Percentiles rank a stretch among this genome's conserved stretches.
Evolutionary conservation across 371 early-diverging fungal species (phyloP).

Genomic region (Haplosporangium sp.): DNA sequence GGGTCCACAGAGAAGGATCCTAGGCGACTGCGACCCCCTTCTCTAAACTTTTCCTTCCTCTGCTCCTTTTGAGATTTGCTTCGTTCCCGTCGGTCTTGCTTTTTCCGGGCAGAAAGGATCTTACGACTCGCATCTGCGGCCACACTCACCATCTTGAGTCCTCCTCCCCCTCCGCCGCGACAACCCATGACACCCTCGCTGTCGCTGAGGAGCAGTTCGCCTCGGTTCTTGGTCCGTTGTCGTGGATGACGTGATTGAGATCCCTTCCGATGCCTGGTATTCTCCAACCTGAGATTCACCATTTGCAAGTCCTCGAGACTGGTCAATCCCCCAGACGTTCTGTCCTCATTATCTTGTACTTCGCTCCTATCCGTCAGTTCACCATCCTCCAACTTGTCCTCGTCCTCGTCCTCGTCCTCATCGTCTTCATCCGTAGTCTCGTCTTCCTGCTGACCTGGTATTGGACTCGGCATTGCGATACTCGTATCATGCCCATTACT

Average conservation of each 20-base stretch:
- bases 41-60: constrained; percentile 36
- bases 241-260: constrained; percentile 22
- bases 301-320: constrained; percentile 21
- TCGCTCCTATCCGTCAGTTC: background rate
- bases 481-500: background rate
- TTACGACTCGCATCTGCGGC: constrained; percentile 16
- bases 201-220: constrained; percentile 29
- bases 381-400: background rate
- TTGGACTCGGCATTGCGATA: background rate
- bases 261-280: constrained; percentile 12
- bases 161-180: constrained; percentile 50
- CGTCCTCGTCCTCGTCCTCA: constrained; percentile 8
- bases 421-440: constrained; percentile 32
- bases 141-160: constrained; percentile 28
- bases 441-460: constrained; percentile 11
- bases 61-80: constrained; percentile 16
- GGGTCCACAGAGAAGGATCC: constrained; percentile 38
- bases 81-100: constrained; percentile 25
- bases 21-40: constrained; percentile 24
- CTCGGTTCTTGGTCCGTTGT: constrained; percentile 14
- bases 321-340: constrained; percentile 2
- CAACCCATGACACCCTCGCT: constrained; percentile 33
- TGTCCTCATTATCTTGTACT: constrained; percentile 9
- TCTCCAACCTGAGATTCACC: constrained; percentile 15
- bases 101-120: constrained; percentile 10